A percentile compares a stretch with the other conserved stretches of the same genome.
Conservation (phyloP, 1,284 basidiomycete genomes). For the Exobasidium cylindrosporum region DNA sequence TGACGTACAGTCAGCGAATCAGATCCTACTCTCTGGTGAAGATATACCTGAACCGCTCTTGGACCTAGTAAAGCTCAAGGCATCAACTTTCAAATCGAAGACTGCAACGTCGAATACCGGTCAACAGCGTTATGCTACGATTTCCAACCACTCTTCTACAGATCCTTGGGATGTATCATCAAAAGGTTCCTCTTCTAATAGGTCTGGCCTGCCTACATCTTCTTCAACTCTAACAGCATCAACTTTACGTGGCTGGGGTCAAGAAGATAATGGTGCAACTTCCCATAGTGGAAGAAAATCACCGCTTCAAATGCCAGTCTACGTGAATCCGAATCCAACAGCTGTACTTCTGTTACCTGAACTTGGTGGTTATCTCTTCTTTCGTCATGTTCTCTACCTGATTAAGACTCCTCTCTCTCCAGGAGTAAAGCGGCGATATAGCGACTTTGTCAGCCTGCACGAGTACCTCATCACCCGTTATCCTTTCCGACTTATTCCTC, state of each 20-base stretch:
- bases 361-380: conserved; percentile 9
- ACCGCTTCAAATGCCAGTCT: neutral
- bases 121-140: neutral
- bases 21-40: neutral
- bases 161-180: neutral
- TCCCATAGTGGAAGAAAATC: neutral
- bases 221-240: neutral
- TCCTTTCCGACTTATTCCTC: conserved; percentile 36
- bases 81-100: neutral
- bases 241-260: conserved; percentile 5
- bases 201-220: neutral
- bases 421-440: conserved; percentile 31
- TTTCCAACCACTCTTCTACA: neutral
- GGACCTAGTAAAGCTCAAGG: neutral
- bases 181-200: neutral
- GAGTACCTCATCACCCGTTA: conserved; percentile 36
- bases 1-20: neutral
- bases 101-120: neutral
- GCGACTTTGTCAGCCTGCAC: conserved; percentile 37
- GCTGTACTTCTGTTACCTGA: conserved; percentile 4
- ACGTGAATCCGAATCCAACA: conserved; percentile 6
- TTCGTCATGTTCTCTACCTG: conserved; percentile 11
- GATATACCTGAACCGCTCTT: neutral
- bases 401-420: conserved; percentile 6
- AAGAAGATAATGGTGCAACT: neutral